Conservation (phyloP, 108 stramenopile genomes). For the Conticribra weissflogii region DNA sequence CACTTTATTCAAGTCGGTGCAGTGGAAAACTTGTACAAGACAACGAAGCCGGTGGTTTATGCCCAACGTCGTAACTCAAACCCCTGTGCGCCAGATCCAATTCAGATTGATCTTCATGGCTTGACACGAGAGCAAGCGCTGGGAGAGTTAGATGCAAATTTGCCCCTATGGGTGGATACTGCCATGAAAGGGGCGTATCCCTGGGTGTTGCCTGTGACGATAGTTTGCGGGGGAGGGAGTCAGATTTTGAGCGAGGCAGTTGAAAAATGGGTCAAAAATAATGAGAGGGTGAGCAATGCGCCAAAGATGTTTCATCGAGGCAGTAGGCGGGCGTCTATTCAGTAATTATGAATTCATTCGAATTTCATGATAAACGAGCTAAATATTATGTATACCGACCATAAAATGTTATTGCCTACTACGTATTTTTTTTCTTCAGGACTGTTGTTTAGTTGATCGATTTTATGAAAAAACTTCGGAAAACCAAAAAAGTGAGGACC, state of each 20-base stretch:
- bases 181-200: conserved; percentile 44
- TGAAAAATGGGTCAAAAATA: conserved; percentile 37
- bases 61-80: background rate
- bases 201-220: conserved; percentile 30
- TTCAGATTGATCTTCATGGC: conserved; percentile 41
- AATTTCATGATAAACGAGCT: background rate
- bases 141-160: conserved; percentile 16
- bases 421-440: no score
- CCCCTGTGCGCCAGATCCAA: background rate
- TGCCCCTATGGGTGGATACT: conserved; percentile 36
- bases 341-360: background rate
- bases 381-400: background rate
- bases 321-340: conserved; percentile 17
- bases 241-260: conserved; percentile 40
- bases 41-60: conserved; percentile 4
- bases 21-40: conserved; percentile 41
- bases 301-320: conserved; percentile 24
- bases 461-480: no score
- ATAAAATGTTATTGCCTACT: no score
- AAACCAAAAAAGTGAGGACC: no score
- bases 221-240: conserved; percentile 43
- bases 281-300: conserved; percentile 40
- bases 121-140: conserved; percentile 27
- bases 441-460: no score
- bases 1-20: conserved; percentile 37